Evolutionary conservation across 371 early-diverging fungal species (phyloP).

Genomic region (Apophysomyces sp.): DNA sequence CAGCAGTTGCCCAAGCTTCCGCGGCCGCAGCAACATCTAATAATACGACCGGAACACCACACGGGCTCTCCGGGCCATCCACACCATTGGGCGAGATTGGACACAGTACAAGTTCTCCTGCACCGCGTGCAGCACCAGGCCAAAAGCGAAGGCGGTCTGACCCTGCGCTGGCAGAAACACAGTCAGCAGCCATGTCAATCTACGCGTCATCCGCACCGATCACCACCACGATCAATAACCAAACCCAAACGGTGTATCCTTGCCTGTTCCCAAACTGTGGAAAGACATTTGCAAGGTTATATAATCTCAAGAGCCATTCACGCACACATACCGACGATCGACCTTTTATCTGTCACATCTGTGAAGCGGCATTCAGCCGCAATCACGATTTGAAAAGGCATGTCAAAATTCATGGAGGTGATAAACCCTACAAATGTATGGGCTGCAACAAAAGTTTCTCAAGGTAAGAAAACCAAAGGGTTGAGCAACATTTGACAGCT

Average conservation of each 20-base stretch:
- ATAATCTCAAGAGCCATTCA: conserved; percentile 80
- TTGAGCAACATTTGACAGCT: not conserved
- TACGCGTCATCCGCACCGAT: conserved; percentile 51
- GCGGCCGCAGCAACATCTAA: not conserved
- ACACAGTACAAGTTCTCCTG: conserved; percentile 6
- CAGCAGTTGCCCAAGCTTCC: conserved; percentile 13
- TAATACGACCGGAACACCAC: not conserved
- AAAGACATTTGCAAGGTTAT: conserved; percentile 74
- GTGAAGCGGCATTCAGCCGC: conserved; percentile 77
- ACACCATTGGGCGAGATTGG: not conserved
- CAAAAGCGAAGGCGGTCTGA: conserved; percentile 47
- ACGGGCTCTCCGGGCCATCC: not conserved
- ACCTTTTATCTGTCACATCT: conserved; percentile 76
- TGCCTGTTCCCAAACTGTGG: conserved; percentile 72
- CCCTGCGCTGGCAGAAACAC: conserved; percentile 47
- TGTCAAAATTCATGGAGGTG: conserved; percentile 82
- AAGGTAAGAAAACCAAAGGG: conserved; percentile 23
- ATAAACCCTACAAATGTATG: conserved; percentile 79
- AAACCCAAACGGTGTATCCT: conserved; percentile 53
- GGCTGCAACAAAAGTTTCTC: conserved; percentile 83
- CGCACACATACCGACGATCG: conserved; percentile 79
- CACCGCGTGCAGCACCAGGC: conserved; percentile 16
- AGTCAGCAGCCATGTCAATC: conserved; percentile 48
- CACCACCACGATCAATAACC: conserved; percentile 49
- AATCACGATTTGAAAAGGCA: conserved; percentile 90